phyloP scores from a whole-genome alignment of 805 yeast genomes.

The Lipomyces japonicus region DNA sequence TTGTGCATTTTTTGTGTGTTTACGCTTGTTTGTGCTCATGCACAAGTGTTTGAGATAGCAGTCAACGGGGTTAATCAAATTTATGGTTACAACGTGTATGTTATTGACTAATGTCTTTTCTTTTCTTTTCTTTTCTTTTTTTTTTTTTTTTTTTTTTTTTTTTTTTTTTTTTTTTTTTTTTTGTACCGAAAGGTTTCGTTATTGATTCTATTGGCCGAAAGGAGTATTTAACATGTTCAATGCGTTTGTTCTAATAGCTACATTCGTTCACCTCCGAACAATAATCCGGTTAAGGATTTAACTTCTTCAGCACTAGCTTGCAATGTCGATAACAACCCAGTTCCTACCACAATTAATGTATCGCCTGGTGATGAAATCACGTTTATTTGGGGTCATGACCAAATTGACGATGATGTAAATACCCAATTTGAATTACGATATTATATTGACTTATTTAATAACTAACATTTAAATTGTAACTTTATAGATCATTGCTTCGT shows the following conservation, averaged over 20 bases:
- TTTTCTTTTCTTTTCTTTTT: no score
- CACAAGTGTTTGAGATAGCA: constrained; percentile 8
- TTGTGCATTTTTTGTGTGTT: no score
- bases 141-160: no score
- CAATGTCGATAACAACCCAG: constrained; percentile 13
- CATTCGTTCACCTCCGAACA: constrained; percentile 13
- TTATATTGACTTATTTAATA: background rate
- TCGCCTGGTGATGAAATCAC: constrained; percentile 17
- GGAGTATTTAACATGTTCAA: no score
- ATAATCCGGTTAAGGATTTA: constrained; percentile 19
- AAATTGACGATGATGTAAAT: constrained; percentile 11
- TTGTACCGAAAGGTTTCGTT: no score
- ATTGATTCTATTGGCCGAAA: no score
- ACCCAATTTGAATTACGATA: background rate
- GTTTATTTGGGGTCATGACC: constrained; percentile 19
- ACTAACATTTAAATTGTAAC: no score
- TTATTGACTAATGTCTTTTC: no score
- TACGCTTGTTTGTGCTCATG: constrained; percentile 4
- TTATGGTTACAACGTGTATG: background rate
- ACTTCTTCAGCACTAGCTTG: constrained; percentile 14
- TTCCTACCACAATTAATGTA: constrained; percentile 9
- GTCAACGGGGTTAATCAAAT: constrained; percentile 3
- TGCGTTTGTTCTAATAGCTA: no score
- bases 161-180: no score
- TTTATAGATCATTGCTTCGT: constrained; percentile 12